Base-by-base conservation (phyloP, 2,329 filamentous ascomycete species). In the Amauroascus verrucosus region DNA sequence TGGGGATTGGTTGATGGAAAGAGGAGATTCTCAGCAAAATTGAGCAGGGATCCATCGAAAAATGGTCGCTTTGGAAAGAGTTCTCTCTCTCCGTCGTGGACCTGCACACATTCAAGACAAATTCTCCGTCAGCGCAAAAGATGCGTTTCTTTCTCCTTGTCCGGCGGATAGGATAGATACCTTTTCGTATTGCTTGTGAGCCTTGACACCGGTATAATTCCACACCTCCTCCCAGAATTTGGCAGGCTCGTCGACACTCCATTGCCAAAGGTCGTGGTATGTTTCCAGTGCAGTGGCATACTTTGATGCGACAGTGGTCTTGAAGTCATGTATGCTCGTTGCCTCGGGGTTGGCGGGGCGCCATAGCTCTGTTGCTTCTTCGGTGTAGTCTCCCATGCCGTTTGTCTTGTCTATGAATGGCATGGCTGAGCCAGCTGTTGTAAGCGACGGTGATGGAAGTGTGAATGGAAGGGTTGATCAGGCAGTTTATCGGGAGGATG, bases 1-100 rank as follows among this genome's bases (percentile, higher is more conserved):
- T 84, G 62, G 20, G 70, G 70, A 35, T 78, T 73, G 48, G 75
- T 75, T 1, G 74, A 68, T 2, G 91, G 91, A 67, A 84, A 96
- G 2, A 98, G 81, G 51, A 97, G 76, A 67, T 98, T 98, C 72
- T 97, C 88, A 24, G 91, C 90, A 66, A 96, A 97, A 69, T 97
- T 98, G 59, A 97, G 76, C 54, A 76, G 82, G 13, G 86, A 80
- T 8, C 84, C 84, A 54, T 81, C 69, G 67, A 96, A 97, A 75
- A 95, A 97, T 56, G 83, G 75, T 6, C 91, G 90, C 22, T 88
- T 83, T 22, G 91, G 91, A 63, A 89, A 97, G 78, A 97, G 86
- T 45, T 80, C 75, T 5, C 82, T 78, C 52, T 80, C 70, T 38
- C 77, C 66, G 22, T 85, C 80, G 16, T 95, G 73, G 40, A 88